Conservation (phyloP, 345 rosid species). For the Physaria fendleri region DNA sequence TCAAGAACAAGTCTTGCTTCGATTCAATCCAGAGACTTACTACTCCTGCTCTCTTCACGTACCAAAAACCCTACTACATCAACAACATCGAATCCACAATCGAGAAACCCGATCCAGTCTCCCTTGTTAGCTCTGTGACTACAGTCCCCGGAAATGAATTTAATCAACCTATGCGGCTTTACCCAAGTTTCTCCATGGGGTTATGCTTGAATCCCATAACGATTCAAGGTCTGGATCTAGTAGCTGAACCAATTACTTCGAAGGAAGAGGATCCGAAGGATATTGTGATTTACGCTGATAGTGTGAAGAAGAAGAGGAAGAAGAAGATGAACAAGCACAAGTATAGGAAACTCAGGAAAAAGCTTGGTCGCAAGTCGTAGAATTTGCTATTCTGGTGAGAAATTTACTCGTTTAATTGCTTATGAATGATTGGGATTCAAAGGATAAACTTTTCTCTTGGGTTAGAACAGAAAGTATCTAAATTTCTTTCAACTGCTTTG, state of each 20-base stretch:
- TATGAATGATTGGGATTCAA: background rate
- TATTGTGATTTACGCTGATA: slow-evolving; percentile 52
- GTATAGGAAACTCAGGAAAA: slow-evolving; percentile 76
- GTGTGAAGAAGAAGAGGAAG: slow-evolving; percentile 98
- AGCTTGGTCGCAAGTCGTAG: slow-evolving; percentile 48
- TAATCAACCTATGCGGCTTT: slow-evolving; percentile 16
- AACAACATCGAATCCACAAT: background rate
- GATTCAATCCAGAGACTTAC: slow-evolving; percentile 15
- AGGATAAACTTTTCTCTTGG: too few species aligned
- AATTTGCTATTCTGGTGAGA: slow-evolving; percentile 21
- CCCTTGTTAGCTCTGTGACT: slow-evolving; percentile 2
- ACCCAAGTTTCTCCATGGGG: slow-evolving; percentile 41
- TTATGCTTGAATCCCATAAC: slow-evolving; percentile 16
- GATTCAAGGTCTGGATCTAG: slow-evolving; percentile 11
- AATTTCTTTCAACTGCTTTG: too few species aligned
- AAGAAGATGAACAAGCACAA: slow-evolving; percentile 97
- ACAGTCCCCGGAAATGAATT: background rate
- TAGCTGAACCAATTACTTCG: slow-evolving; percentile 5
- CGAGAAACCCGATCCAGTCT: slow-evolving; percentile 20
- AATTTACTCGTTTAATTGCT: background rate
- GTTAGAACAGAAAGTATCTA: background rate
- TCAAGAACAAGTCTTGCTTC: slow-evolving; percentile 25
- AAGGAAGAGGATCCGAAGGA: slow-evolving; percentile 17
- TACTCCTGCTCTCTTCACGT: slow-evolving; percentile 10
- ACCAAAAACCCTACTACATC: slow-evolving; percentile 3